phyloP scores from a whole-genome alignment of 1,284 basidiomycete species.

The Cystobasidium sp. region DNA sequence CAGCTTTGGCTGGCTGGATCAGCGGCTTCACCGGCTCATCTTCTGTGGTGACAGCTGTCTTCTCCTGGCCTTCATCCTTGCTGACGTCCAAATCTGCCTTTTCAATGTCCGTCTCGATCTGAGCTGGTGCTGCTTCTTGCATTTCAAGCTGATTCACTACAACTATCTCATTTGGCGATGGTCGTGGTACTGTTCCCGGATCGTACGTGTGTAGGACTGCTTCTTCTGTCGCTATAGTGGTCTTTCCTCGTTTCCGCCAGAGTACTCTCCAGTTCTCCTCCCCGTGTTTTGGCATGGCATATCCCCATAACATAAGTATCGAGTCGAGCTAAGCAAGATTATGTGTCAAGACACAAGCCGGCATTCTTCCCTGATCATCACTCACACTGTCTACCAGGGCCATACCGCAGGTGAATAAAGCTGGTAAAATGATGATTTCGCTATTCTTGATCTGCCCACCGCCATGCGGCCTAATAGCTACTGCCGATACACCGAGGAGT shows the following conservation, averaged over 20 bases:
- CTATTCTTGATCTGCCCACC: slow-evolving; percentile 43
- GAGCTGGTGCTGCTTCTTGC: too few relatives aligned
- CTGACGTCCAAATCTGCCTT: slow-evolving; percentile 18
- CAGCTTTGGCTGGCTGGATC: slow-evolving; percentile 4
- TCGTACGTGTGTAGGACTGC: too few relatives aligned
- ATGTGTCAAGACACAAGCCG: neutral
- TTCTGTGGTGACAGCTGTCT: neutral
- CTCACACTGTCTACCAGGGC: slow-evolving; percentile 54
- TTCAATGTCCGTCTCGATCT: neutral
- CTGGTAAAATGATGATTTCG: slow-evolving; percentile 56
- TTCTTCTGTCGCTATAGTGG: neutral
- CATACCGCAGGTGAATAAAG: slow-evolving; percentile 58
- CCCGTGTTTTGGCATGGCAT: slow-evolving; percentile 48
- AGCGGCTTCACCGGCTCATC: neutral
- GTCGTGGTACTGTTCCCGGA: too few relatives aligned
- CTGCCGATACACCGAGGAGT: slow-evolving; percentile 56
- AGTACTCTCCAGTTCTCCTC: slow-evolving; percentile 37
- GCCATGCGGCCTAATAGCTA: slow-evolving; percentile 47
- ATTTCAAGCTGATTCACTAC: too few relatives aligned
- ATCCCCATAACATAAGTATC: slow-evolving; percentile 57
- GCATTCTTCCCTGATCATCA: neutral
- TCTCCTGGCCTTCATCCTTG: slow-evolving; percentile 17
- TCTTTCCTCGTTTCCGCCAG: slow-evolving; percentile 8
- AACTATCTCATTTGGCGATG: too few relatives aligned
- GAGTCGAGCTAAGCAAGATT: slow-evolving; percentile 50